Evolutionary conservation across 2,329 filamentous ascomycete species (phyloP), one percentile per base, ranked within the genome.

Genomic region (Claviceps maximensis): DNA sequence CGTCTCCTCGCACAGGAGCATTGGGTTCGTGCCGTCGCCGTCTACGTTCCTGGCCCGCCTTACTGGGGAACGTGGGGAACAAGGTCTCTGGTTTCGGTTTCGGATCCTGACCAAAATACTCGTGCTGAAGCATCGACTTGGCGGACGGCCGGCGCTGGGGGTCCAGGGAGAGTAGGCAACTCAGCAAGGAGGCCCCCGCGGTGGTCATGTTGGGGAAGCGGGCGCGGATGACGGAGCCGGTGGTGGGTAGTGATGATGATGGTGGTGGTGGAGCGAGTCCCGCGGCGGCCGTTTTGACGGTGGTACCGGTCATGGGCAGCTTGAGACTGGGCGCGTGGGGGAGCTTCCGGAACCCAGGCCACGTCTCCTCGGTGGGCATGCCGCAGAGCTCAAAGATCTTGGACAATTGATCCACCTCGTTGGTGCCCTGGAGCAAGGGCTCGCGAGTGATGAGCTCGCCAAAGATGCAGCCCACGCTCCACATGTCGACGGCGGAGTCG

Each of bases 1-100:
- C 80, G 54, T 86, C 82, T 0, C 89, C 90, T 33, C 91, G 75
- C 41, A 79, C 80, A 0, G 93, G 93, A 7, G 93, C 93, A 66
- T 89, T 84, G 1, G 93, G 93, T 55, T 83, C 81, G 55, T 79
- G 75, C 40, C 80, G 75, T 40, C 80, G 75, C 58, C 87, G 74
- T 60, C 89, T 75, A 63, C 83, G 85, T 74, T 98, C 93, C 73
- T 93, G 86, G 1, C 89, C 89, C 0, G 93, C 93, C 68, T 95
- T 96, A 61, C 87, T 93, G 0, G 93, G 93, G 66, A 97, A 98
- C 0, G 93, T 97, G 2, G 93, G 93, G 65, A 98, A 97, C 83
- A 98, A 85, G 61, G 85, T 86, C 65, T 88, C 86, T 8, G 85
- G 83, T 71, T 97, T 97, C 1, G 90, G 88, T 56, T 86, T 86